These are phyloP conservation scores for Dendrobium nobile DNA, from an alignment of 106 monocot species.

Conservation along the genomic window DNA sequence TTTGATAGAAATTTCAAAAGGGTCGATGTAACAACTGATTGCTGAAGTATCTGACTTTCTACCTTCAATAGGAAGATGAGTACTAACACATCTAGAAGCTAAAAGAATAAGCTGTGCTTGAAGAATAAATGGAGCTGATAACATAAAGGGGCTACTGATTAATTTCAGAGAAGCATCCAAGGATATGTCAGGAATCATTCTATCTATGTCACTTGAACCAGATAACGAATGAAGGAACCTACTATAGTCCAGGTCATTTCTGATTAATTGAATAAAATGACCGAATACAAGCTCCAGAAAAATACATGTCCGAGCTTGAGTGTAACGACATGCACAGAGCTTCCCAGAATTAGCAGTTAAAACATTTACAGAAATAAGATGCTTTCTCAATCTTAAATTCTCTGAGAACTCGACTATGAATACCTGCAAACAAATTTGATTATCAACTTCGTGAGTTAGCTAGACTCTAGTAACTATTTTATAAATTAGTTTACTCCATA, in stretches of 20 bases:
- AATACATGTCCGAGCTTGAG: background rate
- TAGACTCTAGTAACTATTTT: background rate
- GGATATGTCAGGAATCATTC: constrained; percentile 20
- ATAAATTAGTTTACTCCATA: background rate
- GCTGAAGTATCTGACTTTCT: constrained; percentile 1
- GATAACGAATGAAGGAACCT: constrained; percentile 24
- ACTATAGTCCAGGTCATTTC: constrained; percentile 22
- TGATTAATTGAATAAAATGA: constrained; percentile 33
- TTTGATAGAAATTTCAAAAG: constrained; percentile 31
- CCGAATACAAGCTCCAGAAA: constrained; percentile 30
- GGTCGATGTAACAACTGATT: constrained; percentile 11
- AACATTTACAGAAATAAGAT: constrained; percentile 16
- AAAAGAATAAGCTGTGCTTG: constrained; percentile 43
- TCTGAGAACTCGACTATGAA: constrained; percentile 23
- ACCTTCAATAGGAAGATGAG: constrained; percentile 14
- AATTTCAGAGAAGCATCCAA: constrained; percentile 21
- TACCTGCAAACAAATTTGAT: constrained; percentile 25
- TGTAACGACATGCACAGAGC: constrained; percentile 11
- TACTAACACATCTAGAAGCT: constrained; percentile 31
- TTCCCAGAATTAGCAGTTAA: constrained; percentile 15
- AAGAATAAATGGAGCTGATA: constrained; percentile 24
- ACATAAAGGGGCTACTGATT: constrained; percentile 16
- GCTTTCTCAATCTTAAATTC: constrained; percentile 21
- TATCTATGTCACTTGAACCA: constrained; percentile 23
- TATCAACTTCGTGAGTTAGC: background rate